Conservation (phyloP, 768 basidiomycete genomes). For the Dendrothele bispora region DNA sequence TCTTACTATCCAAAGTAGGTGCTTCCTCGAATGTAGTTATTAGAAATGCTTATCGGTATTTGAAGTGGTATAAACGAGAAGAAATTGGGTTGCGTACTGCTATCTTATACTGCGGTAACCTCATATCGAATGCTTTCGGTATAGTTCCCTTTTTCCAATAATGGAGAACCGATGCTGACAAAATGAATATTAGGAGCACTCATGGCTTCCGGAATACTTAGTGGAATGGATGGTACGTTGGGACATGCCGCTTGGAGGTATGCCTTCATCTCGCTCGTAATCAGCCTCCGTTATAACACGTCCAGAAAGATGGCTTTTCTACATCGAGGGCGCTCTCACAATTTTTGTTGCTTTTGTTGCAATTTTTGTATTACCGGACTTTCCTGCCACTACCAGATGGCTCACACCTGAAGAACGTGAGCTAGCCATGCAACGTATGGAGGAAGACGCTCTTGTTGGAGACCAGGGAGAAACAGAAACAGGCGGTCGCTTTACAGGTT, state of each 20-base stretch:
- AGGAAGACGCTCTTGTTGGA: constrained; percentile 59
- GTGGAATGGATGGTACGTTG: constrained; percentile 45
- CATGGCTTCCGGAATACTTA: constrained; percentile 47
- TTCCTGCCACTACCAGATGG: constrained; percentile 36
- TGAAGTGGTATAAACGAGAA: constrained; percentile 40
- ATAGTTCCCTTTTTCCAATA: not conserved
- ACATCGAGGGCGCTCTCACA: constrained; percentile 45
- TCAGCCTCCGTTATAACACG: constrained; percentile 4
- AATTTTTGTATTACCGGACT: constrained; percentile 50
- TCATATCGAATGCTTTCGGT: constrained; percentile 58
- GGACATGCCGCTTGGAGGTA: constrained; percentile 55
- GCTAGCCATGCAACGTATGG: constrained; percentile 52
- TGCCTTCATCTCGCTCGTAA: constrained; percentile 10
- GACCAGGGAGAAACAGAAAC: constrained; percentile 46
- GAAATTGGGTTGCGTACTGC: constrained; percentile 43
- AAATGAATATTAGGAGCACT: constrained; percentile 22
- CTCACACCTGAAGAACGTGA: constrained; percentile 35
- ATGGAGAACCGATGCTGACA: not conserved
- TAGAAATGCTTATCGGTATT: not conserved
- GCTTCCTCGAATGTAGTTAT: not conserved
- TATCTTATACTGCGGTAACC: constrained; percentile 48
- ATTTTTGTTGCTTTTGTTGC: constrained; percentile 44
- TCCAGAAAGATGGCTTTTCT: constrained; percentile 43
- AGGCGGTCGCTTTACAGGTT: constrained; percentile 41
- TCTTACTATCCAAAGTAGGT: constrained; percentile 21